phyloP scores from a whole-genome alignment of 2,329 filamentous ascomycete genomes.

The Zasmidium citrigriseum region DNA sequence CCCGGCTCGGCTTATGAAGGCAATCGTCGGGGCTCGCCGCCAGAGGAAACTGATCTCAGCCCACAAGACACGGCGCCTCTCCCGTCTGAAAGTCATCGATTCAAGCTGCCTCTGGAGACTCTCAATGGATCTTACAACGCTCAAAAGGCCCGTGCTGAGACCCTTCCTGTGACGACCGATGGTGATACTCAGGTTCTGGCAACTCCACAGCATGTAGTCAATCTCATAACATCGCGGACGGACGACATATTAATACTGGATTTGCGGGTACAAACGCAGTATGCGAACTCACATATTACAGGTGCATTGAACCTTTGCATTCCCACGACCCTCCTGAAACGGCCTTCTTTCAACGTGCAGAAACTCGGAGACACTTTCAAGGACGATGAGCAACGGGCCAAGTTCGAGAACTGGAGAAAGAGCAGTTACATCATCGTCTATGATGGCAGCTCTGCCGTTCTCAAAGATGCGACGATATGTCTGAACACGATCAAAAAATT shows the following conservation, averaged over 20 bases:
- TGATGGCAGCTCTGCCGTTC: constrained; percentile 72
- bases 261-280: constrained; percentile 83
- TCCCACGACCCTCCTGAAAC: constrained; percentile 88
- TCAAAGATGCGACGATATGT: constrained; percentile 77
- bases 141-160: constrained; percentile 45
- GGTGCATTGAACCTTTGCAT: constrained; percentile 92
- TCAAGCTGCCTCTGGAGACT: constrained; percentile 33
- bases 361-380: constrained; percentile 88
- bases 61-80: constrained; percentile 27
- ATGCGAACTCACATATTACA: constrained; percentile 69
- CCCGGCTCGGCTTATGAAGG: constrained; percentile 45
- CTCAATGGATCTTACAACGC: constrained; percentile 17
- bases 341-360: constrained; percentile 83
- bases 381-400: constrained; percentile 65
- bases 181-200: constrained; percentile 43
- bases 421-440: constrained; percentile 83
- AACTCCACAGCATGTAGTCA: constrained; percentile 51
- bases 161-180: constrained; percentile 39
- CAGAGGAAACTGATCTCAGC: constrained; percentile 19
- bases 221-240: constrained; percentile 46
- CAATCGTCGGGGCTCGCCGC: constrained; percentile 50
- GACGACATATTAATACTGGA: constrained; percentile 73
- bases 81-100: constrained; percentile 30
- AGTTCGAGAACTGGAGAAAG: constrained; percentile 74
- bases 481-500: constrained; percentile 95